Evolutionary conservation across 106 monocot genomes (phyloP), one percentile per base, ranked within the genome.

Genomic region (Platanthera guangdongensis): DNA sequence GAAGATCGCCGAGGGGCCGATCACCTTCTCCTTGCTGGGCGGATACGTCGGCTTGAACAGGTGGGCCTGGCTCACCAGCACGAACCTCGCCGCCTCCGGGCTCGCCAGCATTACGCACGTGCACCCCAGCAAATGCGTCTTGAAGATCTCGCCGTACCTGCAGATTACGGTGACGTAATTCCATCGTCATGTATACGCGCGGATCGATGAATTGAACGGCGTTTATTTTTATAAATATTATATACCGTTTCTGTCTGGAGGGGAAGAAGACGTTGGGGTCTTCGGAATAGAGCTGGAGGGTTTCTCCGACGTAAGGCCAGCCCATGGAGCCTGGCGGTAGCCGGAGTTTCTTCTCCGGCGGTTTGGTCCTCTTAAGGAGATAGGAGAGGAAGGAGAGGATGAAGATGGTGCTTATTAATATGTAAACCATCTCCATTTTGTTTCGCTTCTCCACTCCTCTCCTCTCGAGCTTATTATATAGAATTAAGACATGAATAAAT

Each of bases 21-120:
- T 88, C 81, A 94, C 82, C 55, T 68, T 52, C 73, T 94, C 94
- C 79, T 94, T 94, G 90, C 90, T 94, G 77, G 39, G 72, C 7
- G 94, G 94, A 74, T 86, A 94, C 50, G 94, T 94, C 12, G 90
- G 85, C 77, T 84, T 88, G 82, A 94, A 94, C 4, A 90, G 83
- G 47, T 85, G 77, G 0, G 88, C 84, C 39, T 83, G 86, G 32
- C 68, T 82, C 73, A 87, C 88, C 60, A 94, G 77, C 70, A 94
- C 94, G 63, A 90, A 85, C 80, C 83, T 73, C 25, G 88, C 88
- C 12, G 94, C 90, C 85, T 94, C 90, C n/a, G 90, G 88, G 78
- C 87, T 87, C n/a, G 88, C 83, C 94, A 91, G 76, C 90, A 94
- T 94, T 75, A 94, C 87, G 74, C 94, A 88, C 0, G 86, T 85